A percentile compares a stretch with the other conserved stretches of the same genome.
Evolutionary conservation across 331 rosid genomes (phyloP).

Genomic region (Stylosanthes scabra): DNA sequence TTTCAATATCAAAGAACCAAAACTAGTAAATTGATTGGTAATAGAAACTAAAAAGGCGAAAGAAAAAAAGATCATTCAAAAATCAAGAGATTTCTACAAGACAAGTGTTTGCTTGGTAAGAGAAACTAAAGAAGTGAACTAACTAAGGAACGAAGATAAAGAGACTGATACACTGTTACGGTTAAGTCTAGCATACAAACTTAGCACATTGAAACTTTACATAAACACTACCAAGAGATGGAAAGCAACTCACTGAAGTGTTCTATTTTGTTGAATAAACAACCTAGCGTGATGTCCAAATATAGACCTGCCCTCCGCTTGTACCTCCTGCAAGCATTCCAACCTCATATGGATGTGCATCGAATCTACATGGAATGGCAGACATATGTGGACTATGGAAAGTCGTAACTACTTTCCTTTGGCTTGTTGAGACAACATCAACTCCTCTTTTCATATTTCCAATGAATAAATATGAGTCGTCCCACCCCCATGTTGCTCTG

Average conservation of each 20-base stretch:
- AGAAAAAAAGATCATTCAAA: no score
- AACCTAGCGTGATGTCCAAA: constrained; percentile 64
- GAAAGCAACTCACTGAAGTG: not conserved
- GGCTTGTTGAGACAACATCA: constrained; percentile 65
- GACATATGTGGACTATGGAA: constrained; percentile 70
- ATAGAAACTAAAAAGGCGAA: no score
- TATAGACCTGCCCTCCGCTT: constrained; percentile 85
- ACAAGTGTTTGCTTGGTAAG: no score
- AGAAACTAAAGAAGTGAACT: not conserved
- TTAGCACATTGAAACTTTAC: constrained; percentile 1
- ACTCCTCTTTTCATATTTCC: constrained; percentile 92
- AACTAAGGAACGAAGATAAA: not conserved
- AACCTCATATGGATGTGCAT: constrained; percentile 58
- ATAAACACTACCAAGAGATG: not conserved
- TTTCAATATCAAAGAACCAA: constrained; percentile 46
- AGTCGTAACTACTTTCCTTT: constrained; percentile 47
- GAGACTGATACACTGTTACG: not conserved
- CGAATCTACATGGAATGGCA: constrained; percentile 91
- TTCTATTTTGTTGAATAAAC: not conserved
- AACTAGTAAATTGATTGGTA: not conserved
- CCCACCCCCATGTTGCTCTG: constrained; percentile 99
- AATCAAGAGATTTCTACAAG: no score
- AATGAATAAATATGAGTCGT: constrained; percentile 69
- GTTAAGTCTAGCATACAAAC: not conserved
- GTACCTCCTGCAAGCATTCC: constrained; percentile 93